A percentile compares a stretch with the other conserved stretches of the same genome.
Evolutionary conservation across 495 filamentous ascomycete species (phyloP).

Genomic region (Poronia punctata): DNA sequence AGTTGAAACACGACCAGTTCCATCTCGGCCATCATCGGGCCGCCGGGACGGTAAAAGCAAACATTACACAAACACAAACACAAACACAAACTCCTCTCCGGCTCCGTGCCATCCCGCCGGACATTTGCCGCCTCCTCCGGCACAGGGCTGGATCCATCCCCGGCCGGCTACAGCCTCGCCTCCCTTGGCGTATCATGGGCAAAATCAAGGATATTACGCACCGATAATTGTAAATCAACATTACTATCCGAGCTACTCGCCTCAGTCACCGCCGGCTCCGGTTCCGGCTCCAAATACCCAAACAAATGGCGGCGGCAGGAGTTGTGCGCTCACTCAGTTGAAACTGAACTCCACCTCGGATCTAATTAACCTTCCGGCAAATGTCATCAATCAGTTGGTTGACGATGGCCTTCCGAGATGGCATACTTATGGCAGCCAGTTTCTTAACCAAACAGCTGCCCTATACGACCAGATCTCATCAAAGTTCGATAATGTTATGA

Average conservation of each 20-base stretch:
- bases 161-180: conserved; percentile 7
- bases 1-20: background rate
- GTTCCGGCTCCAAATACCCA: background rate
- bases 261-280: conserved; percentile 17
- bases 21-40: background rate
- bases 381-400: conserved; percentile 23
- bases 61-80: background rate
- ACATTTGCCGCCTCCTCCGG: conserved; percentile 24
- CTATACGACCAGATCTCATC: conserved; percentile 50
- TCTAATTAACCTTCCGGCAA: conserved; percentile 25
- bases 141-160: conserved; percentile 25
- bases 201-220: conserved; percentile 14
- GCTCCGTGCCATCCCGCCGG: conserved; percentile 27
- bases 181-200: conserved; percentile 22
- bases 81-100: conserved; percentile 1
- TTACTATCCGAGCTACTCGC: conserved; percentile 33
- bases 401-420: conserved; percentile 31
- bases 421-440: conserved; percentile 31
- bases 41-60: background rate
- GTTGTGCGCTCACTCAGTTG: conserved; percentile 24
- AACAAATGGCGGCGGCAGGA: conserved; percentile 10
- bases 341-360: conserved; percentile 32
- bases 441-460: conserved; percentile 39
- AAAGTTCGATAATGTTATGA: conserved; percentile 57
- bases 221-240: conserved; percentile 44